Percentiles rank a stretch among this genome's conserved stretches.
phyloP scores from a whole-genome alignment of 2,329 filamentous ascomycete species.

The Penicillium sp. region DNA sequence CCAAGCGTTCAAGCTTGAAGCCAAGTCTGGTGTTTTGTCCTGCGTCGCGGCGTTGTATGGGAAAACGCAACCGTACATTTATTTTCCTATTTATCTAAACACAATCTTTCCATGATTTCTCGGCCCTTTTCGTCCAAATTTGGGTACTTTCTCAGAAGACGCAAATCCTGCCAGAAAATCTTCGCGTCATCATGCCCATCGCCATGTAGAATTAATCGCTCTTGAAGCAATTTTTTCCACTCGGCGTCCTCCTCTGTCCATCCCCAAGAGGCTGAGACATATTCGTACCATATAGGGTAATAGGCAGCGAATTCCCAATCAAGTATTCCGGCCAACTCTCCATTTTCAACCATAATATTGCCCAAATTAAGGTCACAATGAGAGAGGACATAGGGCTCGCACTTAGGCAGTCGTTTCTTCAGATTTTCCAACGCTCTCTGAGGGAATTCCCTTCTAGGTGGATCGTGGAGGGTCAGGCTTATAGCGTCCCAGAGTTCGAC shows the following conservation, averaged over 20 bases:
- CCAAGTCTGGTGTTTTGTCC: no score
- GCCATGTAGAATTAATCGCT: constrained; percentile 13
- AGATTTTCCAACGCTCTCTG: constrained; percentile 8
- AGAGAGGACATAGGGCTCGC: constrained; percentile 5
- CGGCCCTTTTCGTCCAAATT: constrained; percentile 17
- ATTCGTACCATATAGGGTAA: constrained; percentile 28
- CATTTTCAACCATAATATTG: constrained; percentile 11
- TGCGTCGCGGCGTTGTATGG: no score
- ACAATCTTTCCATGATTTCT: constrained; percentile 1
- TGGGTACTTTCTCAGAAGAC: constrained; percentile 15
- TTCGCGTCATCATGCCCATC: constrained; percentile 18
- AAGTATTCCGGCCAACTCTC: constrained; percentile 23
- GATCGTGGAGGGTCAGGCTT: constrained; percentile 1
- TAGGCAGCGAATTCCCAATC: constrained; percentile 32
- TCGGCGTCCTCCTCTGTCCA: constrained; percentile 16
- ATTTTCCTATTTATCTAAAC: neutral
- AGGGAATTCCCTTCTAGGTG: constrained; percentile 1
- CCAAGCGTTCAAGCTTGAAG: no score
- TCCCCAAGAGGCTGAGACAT: constrained; percentile 29
- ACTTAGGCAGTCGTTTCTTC: constrained; percentile 13
- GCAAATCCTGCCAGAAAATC: constrained; percentile 18
- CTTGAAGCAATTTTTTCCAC: constrained; percentile 21
- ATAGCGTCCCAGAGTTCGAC: constrained; percentile 12
- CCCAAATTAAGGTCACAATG: constrained; percentile 9
- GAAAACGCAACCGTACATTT: neutral